Evolutionary conservation across 768 basidiomycete genomes (phyloP).

Genomic region (Sarcodon aspratus): DNA sequence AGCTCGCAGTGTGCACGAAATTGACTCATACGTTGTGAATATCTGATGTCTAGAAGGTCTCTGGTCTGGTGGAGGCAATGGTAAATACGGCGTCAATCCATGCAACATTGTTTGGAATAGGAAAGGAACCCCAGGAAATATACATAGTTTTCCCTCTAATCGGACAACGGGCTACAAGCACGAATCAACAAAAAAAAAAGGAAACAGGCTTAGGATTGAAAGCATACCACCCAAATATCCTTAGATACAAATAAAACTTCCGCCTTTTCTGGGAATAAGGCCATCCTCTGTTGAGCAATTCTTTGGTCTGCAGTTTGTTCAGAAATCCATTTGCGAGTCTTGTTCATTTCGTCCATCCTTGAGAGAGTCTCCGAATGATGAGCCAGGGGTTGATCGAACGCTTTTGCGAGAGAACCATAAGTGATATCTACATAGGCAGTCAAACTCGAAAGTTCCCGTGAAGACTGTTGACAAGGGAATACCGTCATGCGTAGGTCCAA

Average conservation of each 20-base stretch:
- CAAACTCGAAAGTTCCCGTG: not conserved
- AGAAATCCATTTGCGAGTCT: constrained; percentile 40
- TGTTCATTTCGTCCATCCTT: constrained; percentile 57
- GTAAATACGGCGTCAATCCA: constrained; percentile 59
- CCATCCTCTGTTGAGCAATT: constrained; percentile 79
- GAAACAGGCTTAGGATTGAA: not conserved
- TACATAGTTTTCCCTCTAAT: constrained; percentile 74
- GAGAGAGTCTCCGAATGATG: constrained; percentile 71
- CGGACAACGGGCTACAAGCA: constrained; percentile 67
- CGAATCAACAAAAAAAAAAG: not conserved
- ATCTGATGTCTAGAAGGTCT: constrained; percentile 75
- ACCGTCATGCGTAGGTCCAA: constrained; percentile 90
- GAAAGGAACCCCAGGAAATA: constrained; percentile 85
- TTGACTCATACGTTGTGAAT: constrained; percentile 55
- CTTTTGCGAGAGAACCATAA: constrained; percentile 76
- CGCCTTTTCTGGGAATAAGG: constrained; percentile 67
- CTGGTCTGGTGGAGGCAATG: constrained; percentile 63
- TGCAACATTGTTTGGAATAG: constrained; percentile 78
- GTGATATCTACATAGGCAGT: constrained; percentile 56
- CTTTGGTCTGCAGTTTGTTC: constrained; percentile 66
- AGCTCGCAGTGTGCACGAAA: constrained; percentile 6
- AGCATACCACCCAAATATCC: constrained; percentile 79
- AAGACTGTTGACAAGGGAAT: constrained; percentile 1
- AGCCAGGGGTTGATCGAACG: constrained; percentile 60
- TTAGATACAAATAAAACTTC: constrained; percentile 73